Percentiles rank a stretch among this genome's conserved stretches.
These are phyloP conservation scores for Mortierella sp. DNA, from an alignment of 371 early-diverging fungal species.

Conservation along the genomic window DNA sequence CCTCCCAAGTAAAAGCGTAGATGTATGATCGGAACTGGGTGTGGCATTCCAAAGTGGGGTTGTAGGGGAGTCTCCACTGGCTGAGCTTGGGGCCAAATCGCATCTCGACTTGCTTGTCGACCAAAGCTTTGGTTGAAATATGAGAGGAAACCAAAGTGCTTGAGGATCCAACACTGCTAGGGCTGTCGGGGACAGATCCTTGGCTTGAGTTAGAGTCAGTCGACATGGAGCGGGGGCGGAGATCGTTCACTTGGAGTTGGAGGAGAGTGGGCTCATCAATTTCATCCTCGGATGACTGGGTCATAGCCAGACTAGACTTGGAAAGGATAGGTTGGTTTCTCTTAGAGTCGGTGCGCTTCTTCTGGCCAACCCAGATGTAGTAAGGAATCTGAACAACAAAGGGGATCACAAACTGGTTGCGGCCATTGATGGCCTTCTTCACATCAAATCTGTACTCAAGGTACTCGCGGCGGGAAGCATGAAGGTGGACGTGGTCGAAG, in stretches of 20 bases:
- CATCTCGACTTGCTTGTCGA: constrained; percentile 18
- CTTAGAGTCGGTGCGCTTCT: constrained; percentile 26
- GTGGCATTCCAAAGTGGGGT: constrained; percentile 72
- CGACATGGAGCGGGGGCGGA: constrained; percentile 51
- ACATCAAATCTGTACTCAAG: constrained; percentile 87
- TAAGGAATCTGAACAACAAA: constrained; percentile 85
- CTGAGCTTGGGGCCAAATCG: constrained; percentile 56
- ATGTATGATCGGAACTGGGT: constrained; percentile 87
- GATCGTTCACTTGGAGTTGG: constrained; percentile 22
- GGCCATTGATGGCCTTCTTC: constrained; percentile 77
- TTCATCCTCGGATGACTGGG: constrained; percentile 12
- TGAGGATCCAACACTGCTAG: constrained; percentile 56
- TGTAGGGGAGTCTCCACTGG: constrained; percentile 78
- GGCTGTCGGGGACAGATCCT: constrained; percentile 57
- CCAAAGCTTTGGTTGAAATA: constrained; percentile 12
- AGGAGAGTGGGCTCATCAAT: constrained; percentile 28
- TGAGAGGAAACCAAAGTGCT: constrained; percentile 43
- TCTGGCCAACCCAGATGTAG: constrained; percentile 85
- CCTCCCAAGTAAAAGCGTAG: constrained; percentile 92
- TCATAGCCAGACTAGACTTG: constrained; percentile 6
- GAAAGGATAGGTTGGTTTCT: constrained; percentile 3
- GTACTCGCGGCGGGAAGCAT: constrained; percentile 86
- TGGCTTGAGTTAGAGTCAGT: constrained; percentile 35
- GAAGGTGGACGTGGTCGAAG: constrained; percentile 84
- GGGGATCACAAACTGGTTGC: constrained; percentile 83